These are phyloP conservation scores for Colletotrichum sp. DNA, from an alignment of 2,329 filamentous ascomycete species.

Conservation along the genomic window DNA sequence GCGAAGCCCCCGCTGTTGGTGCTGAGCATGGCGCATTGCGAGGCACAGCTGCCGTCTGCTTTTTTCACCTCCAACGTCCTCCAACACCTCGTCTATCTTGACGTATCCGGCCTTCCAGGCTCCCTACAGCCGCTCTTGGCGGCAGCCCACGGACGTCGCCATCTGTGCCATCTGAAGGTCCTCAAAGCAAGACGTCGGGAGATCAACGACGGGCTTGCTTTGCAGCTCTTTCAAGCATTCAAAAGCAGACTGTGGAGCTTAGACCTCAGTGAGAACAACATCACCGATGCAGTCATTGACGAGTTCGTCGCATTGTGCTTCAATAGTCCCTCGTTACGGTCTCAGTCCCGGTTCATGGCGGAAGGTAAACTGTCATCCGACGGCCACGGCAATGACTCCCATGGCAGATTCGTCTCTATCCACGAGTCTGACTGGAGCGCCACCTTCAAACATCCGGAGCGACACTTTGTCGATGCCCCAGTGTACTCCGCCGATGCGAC, in stretches of 20 bases:
- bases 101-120: conserved; percentile 54
- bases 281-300: conserved; percentile 51
- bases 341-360: conserved; percentile 41
- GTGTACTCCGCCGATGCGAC: conserved; percentile 37
- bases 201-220: conserved; percentile 44
- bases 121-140: conserved; percentile 43
- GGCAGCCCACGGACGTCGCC: conserved; percentile 31
- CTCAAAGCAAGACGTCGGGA: conserved; percentile 55
- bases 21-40: conserved; percentile 50
- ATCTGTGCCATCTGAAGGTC: conserved; percentile 53
- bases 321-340: conserved; percentile 33
- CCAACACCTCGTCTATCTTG: conserved; percentile 53
- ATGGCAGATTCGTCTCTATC: conserved; percentile 49
- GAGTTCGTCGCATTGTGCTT: conserved; percentile 36
- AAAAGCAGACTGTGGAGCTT: conserved; percentile 58
- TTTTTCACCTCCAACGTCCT: conserved; percentile 44
- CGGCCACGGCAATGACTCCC: conserved; percentile 31
- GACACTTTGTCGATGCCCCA: conserved; percentile 55
- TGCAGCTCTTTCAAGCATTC: conserved; percentile 38
- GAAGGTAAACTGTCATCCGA: conserved; percentile 49
- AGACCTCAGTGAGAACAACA: conserved; percentile 56
- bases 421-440: conserved; percentile 52
- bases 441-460: conserved; percentile 48
- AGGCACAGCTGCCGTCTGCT: conserved; percentile 40
- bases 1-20: conserved; percentile 34